Evolutionary conservation across 2,329 filamentous ascomycete genomes (phyloP), one percentile per base, ranked within the genome.

Genomic region (Claviceps sp.): DNA sequence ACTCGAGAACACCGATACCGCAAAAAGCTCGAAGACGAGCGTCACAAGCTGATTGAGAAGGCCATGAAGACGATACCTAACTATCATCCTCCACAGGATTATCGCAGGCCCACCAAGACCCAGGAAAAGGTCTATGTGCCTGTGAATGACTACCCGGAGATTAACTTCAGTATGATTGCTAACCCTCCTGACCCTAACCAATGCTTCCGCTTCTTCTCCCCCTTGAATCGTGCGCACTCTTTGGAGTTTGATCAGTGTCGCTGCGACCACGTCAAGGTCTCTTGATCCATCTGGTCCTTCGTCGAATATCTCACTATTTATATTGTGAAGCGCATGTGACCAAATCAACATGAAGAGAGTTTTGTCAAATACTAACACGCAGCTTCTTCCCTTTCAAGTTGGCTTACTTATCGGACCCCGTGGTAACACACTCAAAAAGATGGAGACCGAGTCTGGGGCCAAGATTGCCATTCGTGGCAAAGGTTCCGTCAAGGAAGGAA

Each of bases 101-200:
- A 98, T 72, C 88, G 93, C 70, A 88, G 93, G 64, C 93, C 93
- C 57, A 97, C 91, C 70, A 98, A 98, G 86, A 98, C 93, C 68
- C 93, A 98, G 74, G 93, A 98, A 79, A 98, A 98, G 79, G 94
- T 98, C 86, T 98, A 98, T 70, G 93, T 98, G 71, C 93, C 93
- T 70, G 93, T 98, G 76, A 98, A 98, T 82, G 93, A 98, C 73
- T 98, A 98, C 72, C 93, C 93, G 79, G 93, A 98, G 73, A 97
- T 98, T 84, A 98, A 98, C 85, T 98, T 98, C 88, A 98, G 93
- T 98, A 96, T 91, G 91, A 91, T 93, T 90, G 85, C 90, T 95
- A 95, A 95, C 88, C 89, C 88, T 82, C 59, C 59, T 84, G 85
- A 86, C 82, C 76, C 82, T 86, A 84, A 86, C 74, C 71, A 74